Evolutionary conservation across 192 early-diverging fungal species (phyloP).

Genomic region (Haplosporangium gracile): DNA sequence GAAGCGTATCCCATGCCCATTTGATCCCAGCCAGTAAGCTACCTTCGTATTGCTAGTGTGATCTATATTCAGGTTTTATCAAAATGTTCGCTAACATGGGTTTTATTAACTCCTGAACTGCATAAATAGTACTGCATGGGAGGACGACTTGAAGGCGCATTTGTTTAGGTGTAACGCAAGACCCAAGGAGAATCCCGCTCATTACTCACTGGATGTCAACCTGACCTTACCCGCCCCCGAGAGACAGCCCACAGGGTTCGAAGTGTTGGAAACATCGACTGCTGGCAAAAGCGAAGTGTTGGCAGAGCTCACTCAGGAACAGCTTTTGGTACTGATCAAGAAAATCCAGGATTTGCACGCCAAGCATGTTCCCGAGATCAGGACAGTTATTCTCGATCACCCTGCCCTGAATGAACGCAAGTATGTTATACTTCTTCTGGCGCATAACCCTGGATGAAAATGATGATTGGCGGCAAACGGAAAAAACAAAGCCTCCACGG

Average conservation of each 20-base stretch:
- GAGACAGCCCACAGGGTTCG: constrained; percentile 27
- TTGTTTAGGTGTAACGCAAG: constrained; percentile 75
- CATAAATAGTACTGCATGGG: constrained; percentile 62
- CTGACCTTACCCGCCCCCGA: constrained; percentile 50
- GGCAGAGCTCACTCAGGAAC: constrained; percentile 26
- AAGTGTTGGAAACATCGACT: constrained; percentile 26
- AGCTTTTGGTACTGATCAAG: constrained; percentile 33
- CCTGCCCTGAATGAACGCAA: constrained; percentile 53
- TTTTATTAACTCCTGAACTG: neutral
- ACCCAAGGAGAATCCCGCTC: constrained; percentile 59
- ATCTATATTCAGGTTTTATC: neutral
- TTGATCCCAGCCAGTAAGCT: constrained; percentile 77
- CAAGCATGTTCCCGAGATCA: constrained; percentile 46
- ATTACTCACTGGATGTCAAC: constrained; percentile 59
- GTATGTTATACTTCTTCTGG: constrained; percentile 19
- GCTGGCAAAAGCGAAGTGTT: constrained; percentile 19
- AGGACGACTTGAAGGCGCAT: constrained; percentile 69
- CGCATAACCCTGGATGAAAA: constrained; percentile 2
- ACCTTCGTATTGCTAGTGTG: neutral
- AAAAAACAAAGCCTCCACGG: neutral
- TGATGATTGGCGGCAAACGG: neutral
- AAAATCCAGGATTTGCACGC: constrained; percentile 47
- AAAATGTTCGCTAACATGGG: neutral
- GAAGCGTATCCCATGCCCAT: constrained; percentile 80
- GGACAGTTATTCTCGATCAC: constrained; percentile 36